A percentile compares a stretch with the other conserved stretches of the same genome.
These are phyloP conservation scores for Phytopythium oedochilum DNA, from an alignment of 352 stramenopile genomes.

Conservation along the genomic window DNA sequence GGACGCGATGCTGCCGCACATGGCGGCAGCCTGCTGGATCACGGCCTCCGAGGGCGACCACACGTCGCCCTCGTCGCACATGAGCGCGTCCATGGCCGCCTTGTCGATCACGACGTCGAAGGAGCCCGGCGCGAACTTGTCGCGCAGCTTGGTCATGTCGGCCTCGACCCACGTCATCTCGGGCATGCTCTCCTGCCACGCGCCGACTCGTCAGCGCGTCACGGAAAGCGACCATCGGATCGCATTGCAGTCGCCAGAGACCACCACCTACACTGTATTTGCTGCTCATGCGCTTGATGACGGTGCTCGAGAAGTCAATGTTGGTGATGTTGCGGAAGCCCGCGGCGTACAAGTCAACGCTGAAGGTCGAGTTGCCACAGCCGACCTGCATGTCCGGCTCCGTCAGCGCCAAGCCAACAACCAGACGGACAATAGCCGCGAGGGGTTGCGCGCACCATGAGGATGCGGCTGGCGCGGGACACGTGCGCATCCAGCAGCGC, in stretches of 20 bases:
- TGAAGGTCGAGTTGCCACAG: constrained; percentile 78
- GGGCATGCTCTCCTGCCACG: constrained; percentile 30
- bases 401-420: background rate
- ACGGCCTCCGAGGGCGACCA: constrained; percentile 58
- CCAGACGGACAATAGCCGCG: no score
- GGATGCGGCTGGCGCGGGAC: constrained; percentile 29
- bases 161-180: constrained; percentile 51
- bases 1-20: constrained; percentile 43
- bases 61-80: constrained; percentile 69
- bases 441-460: constrained; percentile 46
- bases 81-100: constrained; percentile 80
- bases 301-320: constrained; percentile 64
- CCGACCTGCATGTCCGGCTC: constrained; percentile 43
- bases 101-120: constrained; percentile 87
- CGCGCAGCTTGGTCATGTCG: constrained; percentile 51
- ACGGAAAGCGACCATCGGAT: background rate
- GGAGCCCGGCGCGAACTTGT: constrained; percentile 24
- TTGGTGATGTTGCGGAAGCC: constrained; percentile 64
- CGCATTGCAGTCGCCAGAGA: no score
- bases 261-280: constrained; percentile 45
- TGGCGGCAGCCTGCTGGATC: constrained; percentile 39
- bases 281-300: constrained; percentile 62
- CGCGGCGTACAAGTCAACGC: constrained; percentile 55
- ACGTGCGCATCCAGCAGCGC: constrained; percentile 37
- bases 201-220: constrained; percentile 4